Conservation (phyloP, 345 rosid genomes). For the Mercurialis annua region DNA sequence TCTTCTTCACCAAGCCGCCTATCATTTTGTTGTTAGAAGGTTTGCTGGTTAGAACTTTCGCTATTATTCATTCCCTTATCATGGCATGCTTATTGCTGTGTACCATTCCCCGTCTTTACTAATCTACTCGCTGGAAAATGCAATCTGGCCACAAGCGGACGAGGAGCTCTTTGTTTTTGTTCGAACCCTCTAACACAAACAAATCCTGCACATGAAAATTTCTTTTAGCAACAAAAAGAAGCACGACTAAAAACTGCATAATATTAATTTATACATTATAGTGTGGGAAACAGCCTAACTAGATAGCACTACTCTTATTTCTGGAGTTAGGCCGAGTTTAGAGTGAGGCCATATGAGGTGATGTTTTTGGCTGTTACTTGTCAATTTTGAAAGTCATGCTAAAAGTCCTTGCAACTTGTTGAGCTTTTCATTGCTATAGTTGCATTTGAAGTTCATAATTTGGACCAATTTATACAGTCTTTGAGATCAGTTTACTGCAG, state of each 20-base stretch:
- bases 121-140: slow-evolving; percentile 63
- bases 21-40: slow-evolving; percentile 21
- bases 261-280: background rate
- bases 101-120: slow-evolving; percentile 33
- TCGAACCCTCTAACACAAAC: slow-evolving; percentile 94
- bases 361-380: background rate
- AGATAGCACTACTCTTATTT: background rate
- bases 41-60: slow-evolving; percentile 14
- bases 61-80: slow-evolving; percentile 14
- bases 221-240: slow-evolving; percentile 1
- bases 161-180: slow-evolving; percentile 65
- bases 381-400: background rate
- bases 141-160: slow-evolving; percentile 72
- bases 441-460: background rate
- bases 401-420: background rate
- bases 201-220: slow-evolving; percentile 50
- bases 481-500: background rate
- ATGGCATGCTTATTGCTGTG: slow-evolving; percentile 14
- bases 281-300: background rate
- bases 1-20: slow-evolving; percentile 24
- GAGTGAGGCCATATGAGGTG: background rate
- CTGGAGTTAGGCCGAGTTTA: background rate
- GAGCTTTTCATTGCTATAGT: background rate
- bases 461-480: background rate
- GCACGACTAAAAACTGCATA: slow-evolving; percentile 1